Evolutionary conservation across 2,329 filamentous ascomycete species (phyloP).

Genomic region (Colletotrichum musicola): DNA sequence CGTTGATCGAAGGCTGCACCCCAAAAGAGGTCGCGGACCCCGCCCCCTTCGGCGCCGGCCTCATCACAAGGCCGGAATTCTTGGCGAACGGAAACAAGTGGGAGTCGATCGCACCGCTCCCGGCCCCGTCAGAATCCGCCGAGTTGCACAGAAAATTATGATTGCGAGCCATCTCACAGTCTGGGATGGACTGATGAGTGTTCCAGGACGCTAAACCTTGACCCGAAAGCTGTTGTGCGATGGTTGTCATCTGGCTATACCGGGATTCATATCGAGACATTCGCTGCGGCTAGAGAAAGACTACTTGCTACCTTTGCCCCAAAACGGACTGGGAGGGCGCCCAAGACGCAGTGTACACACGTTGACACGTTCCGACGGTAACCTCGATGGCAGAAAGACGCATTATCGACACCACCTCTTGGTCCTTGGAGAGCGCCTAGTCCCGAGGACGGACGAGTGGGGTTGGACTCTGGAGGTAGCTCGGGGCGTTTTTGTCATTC

Average conservation of each 20-base stretch:
- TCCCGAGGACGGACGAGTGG: slow-evolving; percentile 27
- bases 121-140: slow-evolving; percentile 28
- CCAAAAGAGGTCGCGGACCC: slow-evolving; percentile 5
- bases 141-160: slow-evolving; percentile 17
- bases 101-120: slow-evolving; percentile 14
- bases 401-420: neutral
- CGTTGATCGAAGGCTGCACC: slow-evolving; percentile 3
- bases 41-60: slow-evolving; percentile 32
- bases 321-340: slow-evolving; percentile 12
- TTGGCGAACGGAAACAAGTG: slow-evolving; percentile 18
- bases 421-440: neutral
- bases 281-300: neutral
- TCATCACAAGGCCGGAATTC: slow-evolving; percentile 20
- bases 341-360: neutral
- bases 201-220: slow-evolving; percentile 4
- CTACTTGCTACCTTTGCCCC: slow-evolving; percentile 4
- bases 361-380: neutral
- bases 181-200: too few species aligned
- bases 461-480: slow-evolving; percentile 5
- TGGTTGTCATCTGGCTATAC: neutral
- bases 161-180: neutral
- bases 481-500: slow-evolving; percentile 19
- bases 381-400: neutral
- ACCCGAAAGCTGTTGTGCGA: neutral
- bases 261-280: slow-evolving; percentile 2